A percentile compares a stretch with the other conserved stretches of the same genome.
Conservation (phyloP, 345 rosid species). For the Eucalyptus regnans region DNA sequence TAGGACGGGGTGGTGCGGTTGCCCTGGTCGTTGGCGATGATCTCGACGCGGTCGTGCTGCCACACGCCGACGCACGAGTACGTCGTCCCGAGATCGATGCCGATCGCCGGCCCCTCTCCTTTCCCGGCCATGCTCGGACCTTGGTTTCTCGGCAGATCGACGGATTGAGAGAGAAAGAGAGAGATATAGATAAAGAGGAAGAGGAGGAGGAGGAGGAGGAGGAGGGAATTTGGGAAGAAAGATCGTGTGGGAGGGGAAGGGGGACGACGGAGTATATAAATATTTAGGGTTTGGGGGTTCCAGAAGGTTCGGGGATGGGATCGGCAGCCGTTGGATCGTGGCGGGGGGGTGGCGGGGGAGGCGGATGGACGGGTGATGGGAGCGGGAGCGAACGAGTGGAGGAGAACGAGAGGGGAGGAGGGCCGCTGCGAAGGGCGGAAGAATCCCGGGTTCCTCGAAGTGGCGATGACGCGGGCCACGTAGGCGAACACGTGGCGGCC, state of each 20-base stretch:
- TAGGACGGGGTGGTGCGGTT: constrained; percentile 45
- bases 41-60: constrained; percentile 52
- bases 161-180: not conserved
- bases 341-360: not conserved
- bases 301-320: constrained; percentile 1
- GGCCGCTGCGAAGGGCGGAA: not conserved
- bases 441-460: not conserved
- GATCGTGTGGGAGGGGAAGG: not conserved
- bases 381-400: not conserved
- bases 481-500: too few relatives aligned
- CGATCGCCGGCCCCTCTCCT: constrained; percentile 57
- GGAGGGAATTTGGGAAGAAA: not conserved
- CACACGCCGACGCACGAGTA: constrained; percentile 55
- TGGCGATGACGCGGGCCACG: not conserved
- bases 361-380: not conserved
- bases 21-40: constrained; percentile 55
- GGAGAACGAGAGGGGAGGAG: not conserved
- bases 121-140: constrained; percentile 23
- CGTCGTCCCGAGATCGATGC: constrained; percentile 48
- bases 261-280: not conserved
- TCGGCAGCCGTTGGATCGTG: not conserved
- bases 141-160: not conserved
- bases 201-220: too few relatives aligned
- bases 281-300: not conserved
- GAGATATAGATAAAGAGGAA: too few relatives aligned